Evolutionary conservation across 148 eudicot species (phyloP).

Genomic region (Limonium bicolor): DNA sequence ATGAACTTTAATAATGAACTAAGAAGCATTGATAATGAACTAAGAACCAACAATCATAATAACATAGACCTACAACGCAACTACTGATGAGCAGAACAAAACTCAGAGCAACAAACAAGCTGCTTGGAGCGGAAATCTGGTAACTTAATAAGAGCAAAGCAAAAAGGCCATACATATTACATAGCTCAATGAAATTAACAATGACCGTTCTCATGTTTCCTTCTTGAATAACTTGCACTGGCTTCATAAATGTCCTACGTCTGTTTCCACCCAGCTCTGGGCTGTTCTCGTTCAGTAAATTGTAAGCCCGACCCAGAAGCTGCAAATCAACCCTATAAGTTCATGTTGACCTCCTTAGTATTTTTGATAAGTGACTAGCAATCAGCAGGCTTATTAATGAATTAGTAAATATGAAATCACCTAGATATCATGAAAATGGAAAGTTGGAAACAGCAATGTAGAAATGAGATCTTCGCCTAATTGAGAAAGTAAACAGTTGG

Average conservation of each 20-base stretch:
- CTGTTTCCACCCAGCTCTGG: slow-evolving; percentile 34
- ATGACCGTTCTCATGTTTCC: slow-evolving; percentile 26
- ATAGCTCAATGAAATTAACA: slow-evolving; percentile 29
- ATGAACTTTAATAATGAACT: no score
- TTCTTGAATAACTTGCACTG: slow-evolving; percentile 32
- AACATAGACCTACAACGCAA: no score
- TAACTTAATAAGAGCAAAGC: background rate
- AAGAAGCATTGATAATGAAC: no score
- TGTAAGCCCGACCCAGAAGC: slow-evolving; percentile 24
- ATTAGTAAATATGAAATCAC: no score
- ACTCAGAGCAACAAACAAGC: background rate
- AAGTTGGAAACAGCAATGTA: no score
- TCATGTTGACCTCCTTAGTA: no score
- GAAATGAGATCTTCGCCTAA: no score
- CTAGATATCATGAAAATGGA: no score
- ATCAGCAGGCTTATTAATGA: no score
- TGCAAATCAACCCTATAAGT: slow-evolving; percentile 7
- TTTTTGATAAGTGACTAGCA: no score
- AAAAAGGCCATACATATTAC: slow-evolving; percentile 19
- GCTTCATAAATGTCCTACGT: slow-evolving; percentile 32
- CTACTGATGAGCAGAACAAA: background rate
- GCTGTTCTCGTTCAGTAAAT: slow-evolving; percentile 18
- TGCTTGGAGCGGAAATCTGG: background rate
- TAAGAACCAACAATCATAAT: no score
- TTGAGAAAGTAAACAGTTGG: no score